Evolutionary conservation across 2,329 filamentous ascomycete species (phyloP).

Genomic region (Alternaria tenuissima): DNA sequence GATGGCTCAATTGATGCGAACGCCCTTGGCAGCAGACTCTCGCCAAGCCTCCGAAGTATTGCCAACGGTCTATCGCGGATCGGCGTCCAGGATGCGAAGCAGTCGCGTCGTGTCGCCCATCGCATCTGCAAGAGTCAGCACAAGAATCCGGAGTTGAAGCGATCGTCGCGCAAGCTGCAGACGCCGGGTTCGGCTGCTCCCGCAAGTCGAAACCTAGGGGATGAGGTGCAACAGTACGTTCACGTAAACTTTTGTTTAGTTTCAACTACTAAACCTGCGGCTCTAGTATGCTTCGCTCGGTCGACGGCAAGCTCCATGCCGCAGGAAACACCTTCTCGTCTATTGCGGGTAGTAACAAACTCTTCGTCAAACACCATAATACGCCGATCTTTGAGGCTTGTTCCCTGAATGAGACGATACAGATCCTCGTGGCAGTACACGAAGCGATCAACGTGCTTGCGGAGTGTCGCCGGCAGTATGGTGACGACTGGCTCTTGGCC

Average conservation of each 20-base stretch:
- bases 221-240: slow-evolving; percentile 50
- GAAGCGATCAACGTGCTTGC: slow-evolving; percentile 44
- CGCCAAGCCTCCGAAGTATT: slow-evolving; percentile 38
- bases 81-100: slow-evolving; percentile 31
- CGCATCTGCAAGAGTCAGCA: slow-evolving; percentile 18
- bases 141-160: slow-evolving; percentile 18
- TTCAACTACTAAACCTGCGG: slow-evolving; percentile 43
- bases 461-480: slow-evolving; percentile 35
- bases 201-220: slow-evolving; percentile 41
- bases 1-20: slow-evolving; percentile 27
- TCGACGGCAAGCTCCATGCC: slow-evolving; percentile 28
- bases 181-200: slow-evolving; percentile 31
- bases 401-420: slow-evolving; percentile 40
- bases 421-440: slow-evolving; percentile 39
- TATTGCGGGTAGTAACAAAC: slow-evolving; percentile 41
- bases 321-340: slow-evolving; percentile 35
- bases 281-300: slow-evolving; percentile 40
- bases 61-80: slow-evolving; percentile 37
- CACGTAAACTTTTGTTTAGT: slow-evolving; percentile 41
- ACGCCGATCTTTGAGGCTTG: slow-evolving; percentile 39
- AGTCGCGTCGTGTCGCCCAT: slow-evolving; percentile 24
- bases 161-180: slow-evolving; percentile 31
- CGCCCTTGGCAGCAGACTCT: slow-evolving; percentile 33
- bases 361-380: slow-evolving; percentile 48
- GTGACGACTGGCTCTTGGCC: slow-evolving; percentile 43